These are phyloP conservation scores for Diophrys sp. DNA, from an alignment of 73 alveolate species.

Conservation along the genomic window DNA sequence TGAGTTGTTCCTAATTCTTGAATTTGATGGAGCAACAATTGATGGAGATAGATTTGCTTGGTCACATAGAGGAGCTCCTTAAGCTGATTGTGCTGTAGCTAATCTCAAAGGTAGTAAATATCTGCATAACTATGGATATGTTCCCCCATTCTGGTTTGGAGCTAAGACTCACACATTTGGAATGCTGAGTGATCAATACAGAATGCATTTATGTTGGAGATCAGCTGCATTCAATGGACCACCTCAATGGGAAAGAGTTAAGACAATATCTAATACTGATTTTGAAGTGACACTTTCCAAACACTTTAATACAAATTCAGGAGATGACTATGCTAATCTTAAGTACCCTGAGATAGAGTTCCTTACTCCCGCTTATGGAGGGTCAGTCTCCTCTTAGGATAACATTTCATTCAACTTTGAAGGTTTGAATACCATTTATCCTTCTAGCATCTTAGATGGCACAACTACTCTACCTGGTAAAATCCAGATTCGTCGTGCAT, in stretches of 20 bases:
- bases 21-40: slow-evolving; percentile 9
- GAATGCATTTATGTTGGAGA: slow-evolving; percentile 40
- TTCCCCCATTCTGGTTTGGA: slow-evolving; percentile 53
- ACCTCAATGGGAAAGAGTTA: slow-evolving; percentile 30
- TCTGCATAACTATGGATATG: slow-evolving; percentile 5
- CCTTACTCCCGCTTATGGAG: not conserved
- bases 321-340: not conserved
- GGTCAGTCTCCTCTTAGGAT: not conserved
- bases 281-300: not conserved
- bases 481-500: not conserved
- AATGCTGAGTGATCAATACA: slow-evolving; percentile 14
- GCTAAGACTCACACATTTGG: slow-evolving; percentile 32
- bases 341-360: not conserved
- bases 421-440: not conserved
- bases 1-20: slow-evolving; percentile 11
- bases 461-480: not conserved
- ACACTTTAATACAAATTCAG: not conserved
- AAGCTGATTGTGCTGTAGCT: slow-evolving; percentile 31
- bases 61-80: slow-evolving; percentile 29
- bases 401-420: not conserved
- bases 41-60: slow-evolving; percentile 45
- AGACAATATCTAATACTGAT: not conserved
- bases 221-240: slow-evolving; percentile 35
- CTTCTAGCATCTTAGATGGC: not conserved
- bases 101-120: slow-evolving; percentile 4